These are phyloP conservation scores for Suhomyces guaymorum DNA, from an alignment of 1,139 yeast species.

Conservation along the genomic window DNA sequence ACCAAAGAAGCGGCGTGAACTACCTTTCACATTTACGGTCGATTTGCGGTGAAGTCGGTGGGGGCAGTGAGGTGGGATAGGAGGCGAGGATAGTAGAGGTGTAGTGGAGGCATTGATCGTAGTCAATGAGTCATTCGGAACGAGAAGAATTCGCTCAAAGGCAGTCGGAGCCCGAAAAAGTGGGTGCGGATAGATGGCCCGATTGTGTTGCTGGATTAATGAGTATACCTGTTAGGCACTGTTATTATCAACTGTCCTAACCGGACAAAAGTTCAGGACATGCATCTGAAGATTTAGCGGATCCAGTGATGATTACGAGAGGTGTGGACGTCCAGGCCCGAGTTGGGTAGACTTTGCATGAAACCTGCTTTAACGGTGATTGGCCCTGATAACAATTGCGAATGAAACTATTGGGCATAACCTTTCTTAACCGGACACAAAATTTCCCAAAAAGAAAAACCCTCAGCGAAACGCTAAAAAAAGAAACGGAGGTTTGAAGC, in stretches of 20 bases:
- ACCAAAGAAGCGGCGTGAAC: conserved; percentile 10
- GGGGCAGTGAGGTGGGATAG: no score
- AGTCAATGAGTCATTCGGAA: no score
- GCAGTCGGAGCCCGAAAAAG: no score
- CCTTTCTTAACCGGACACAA: conserved; percentile 5
- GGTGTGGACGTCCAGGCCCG: conserved; percentile 2
- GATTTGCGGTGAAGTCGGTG: no score
- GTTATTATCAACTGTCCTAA: background rate
- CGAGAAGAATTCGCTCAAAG: no score
- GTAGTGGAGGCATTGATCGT: no score
- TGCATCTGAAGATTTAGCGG: conserved; percentile 1
- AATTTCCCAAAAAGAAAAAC: conserved; percentile 1
- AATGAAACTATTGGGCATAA: background rate
- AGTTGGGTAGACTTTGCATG: background rate
- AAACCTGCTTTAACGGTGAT: conserved; percentile 7
- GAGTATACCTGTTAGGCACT: no score
- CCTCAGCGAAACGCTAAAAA: conserved; percentile 2
- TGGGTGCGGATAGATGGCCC: background rate
- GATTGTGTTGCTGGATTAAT: no score
- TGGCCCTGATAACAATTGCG: conserved; percentile 11
- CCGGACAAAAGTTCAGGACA: no score
- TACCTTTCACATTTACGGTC: no score
- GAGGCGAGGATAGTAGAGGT: no score
- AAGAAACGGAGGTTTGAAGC: conserved; percentile 3
- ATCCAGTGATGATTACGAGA: no score